Evolutionary conservation across 2,329 filamentous ascomycete species (phyloP), one percentile per base, ranked within the genome.

Genomic region (Whalleya microplaca): DNA sequence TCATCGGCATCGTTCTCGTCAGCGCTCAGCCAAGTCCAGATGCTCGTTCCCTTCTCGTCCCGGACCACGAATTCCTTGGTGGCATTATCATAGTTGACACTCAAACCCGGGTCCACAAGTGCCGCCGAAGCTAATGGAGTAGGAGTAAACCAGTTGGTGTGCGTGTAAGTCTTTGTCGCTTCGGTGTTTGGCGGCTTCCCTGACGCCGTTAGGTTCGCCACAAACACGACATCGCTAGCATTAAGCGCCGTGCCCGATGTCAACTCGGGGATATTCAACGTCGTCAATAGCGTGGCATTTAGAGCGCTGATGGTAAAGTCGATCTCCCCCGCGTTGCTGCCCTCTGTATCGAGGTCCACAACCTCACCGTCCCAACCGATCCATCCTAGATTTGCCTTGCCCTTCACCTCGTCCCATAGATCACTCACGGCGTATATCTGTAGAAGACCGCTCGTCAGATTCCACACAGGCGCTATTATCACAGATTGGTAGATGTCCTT

Each of bases 401-500:
- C 83, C 4, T 56, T 66, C 0, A 76, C 76, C 1, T 75, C 58
- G 2, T 75, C 69, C 84, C 84, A 86, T 1, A 86, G 73, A 68
- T 86, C 84, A 2, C 80, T 84, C 0, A 80, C 83, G 1, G 82
- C 82, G 64, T 82, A 86, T 1, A 84, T 71, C 4, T 78, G 75
- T 16, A 87, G 69, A 19, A 77, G 67, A 0, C 80, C 79, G 0
- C 77, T 81, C 0, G 75, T 76, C 19, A 74, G 69, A 59, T 86
- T 79, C 72, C 76, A 84, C 59, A 82, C 81, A 0, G 83, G 80
- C 1, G 83, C 78, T n/a, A 86, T 76, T 55, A 88, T 84, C n/a
- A 87, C 72, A 1, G 77, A 76, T 49, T 82, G 70, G 62, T 84
- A 88, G 21, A 84, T 79, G 53, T 87, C 82, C 55, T 80, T 81